Evolutionary conservation across 495 filamentous ascomycete species (phyloP).

Genomic region (Neurospora sp.): DNA sequence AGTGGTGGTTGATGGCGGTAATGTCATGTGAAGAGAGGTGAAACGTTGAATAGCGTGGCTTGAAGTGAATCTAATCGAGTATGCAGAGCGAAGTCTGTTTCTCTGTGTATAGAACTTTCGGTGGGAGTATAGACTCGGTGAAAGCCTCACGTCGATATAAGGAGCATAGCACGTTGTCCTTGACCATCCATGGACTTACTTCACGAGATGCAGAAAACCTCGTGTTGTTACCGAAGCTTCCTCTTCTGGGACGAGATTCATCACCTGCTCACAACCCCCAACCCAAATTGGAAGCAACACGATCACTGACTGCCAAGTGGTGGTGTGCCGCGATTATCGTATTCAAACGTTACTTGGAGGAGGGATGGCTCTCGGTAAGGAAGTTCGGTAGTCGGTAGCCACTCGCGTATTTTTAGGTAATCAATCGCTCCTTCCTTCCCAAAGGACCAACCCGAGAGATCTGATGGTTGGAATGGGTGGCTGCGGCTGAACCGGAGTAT

Average conservation of each 20-base stretch:
- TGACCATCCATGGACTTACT: not conserved
- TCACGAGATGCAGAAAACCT: not conserved
- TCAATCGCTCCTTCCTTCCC: not conserved
- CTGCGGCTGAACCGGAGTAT: not conserved
- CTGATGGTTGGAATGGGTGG: not conserved
- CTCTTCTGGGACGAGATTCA: not conserved
- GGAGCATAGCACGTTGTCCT: not conserved
- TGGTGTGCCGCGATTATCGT: not conserved
- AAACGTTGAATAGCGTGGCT: not conserved
- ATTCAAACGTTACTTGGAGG: not conserved
- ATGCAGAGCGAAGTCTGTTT: not conserved
- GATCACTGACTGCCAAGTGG: not conserved
- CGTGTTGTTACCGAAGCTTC: not conserved
- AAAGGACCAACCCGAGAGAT: not conserved
- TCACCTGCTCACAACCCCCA: not conserved
- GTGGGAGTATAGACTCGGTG: too few relatives aligned
- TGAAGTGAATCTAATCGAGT: not conserved
- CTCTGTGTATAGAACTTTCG: not conserved
- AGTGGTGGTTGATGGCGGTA: not conserved
- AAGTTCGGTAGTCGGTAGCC: not conserved
- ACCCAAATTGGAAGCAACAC: not conserved
- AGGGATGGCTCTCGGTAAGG: not conserved
- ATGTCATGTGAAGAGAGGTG: not conserved
- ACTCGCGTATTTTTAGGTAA: not conserved
- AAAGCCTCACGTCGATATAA: not conserved